phyloP scores from a whole-genome alignment of 371 early-diverging fungal genomes.

The Lichtheimia corymbifera region DNA sequence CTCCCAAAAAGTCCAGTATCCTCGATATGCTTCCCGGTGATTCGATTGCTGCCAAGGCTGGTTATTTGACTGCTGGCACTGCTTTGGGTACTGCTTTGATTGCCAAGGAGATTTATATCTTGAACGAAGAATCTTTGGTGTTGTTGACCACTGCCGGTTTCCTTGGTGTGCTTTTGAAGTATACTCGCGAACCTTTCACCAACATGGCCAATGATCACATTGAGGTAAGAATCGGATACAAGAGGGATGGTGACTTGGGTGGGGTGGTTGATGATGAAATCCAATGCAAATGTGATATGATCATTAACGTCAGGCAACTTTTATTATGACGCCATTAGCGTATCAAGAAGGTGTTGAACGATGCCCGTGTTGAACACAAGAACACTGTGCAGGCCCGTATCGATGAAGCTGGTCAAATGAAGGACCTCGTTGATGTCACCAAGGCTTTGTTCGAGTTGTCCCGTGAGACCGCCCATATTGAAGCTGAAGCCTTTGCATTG shows the following conservation, averaged over 20 bases:
- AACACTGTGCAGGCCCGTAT: constrained; percentile 86
- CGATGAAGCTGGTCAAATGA: constrained; percentile 86
- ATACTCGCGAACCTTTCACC: constrained; percentile 82
- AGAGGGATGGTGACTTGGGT: no score
- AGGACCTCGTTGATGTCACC: constrained; percentile 92
- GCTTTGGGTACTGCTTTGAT: constrained; percentile 87
- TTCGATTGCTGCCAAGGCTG: constrained; percentile 86
- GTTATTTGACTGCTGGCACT: constrained; percentile 81
- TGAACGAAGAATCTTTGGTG: constrained; percentile 93
- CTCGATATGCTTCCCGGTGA: constrained; percentile 92
- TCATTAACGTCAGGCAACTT: background rate
- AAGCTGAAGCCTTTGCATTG: constrained; percentile 91
- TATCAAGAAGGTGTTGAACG: constrained; percentile 77
- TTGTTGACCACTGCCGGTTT: constrained; percentile 76
- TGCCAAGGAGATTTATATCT: constrained; percentile 95
- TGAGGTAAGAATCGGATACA: constrained; percentile 40
- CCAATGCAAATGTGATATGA: background rate
- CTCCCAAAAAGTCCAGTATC: constrained; percentile 82
- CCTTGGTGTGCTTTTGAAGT: constrained; percentile 72
- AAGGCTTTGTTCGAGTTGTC: constrained; percentile 92
- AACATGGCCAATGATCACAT: constrained; percentile 87
- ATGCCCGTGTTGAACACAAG: constrained; percentile 93
- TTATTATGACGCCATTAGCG: constrained; percentile 35
- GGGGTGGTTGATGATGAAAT: background rate
- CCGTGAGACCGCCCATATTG: constrained; percentile 91